Evolutionary conservation across 2,329 filamentous ascomycete species (phyloP), one percentile per base, ranked within the genome.

Genomic region (Macrophomina phaseolina): DNA sequence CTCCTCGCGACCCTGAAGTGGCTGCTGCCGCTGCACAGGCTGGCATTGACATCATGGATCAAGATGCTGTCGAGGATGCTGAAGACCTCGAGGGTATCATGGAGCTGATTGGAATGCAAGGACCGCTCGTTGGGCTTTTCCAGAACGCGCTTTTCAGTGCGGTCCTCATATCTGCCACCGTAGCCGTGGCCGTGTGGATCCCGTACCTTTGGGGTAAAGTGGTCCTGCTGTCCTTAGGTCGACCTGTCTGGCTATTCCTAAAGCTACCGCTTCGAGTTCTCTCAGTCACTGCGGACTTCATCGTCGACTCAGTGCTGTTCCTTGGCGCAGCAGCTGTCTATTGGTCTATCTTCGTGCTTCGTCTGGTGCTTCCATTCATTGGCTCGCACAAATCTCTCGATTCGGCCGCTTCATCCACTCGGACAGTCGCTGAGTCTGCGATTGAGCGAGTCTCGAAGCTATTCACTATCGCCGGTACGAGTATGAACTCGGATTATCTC

Each of bases 31-130:
- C 87, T n/a, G 85, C 85, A 23, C 87, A 86, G 58, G 89, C 87
- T 16, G 91, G 86, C 8, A 81, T 94, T 42, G 92, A 97, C 72
- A 74, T 81, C 12, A 55, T 48, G 48, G 87, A 89, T 65, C 85
- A 88, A 64, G 90, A 92, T 71, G 90, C 89, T 9, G 86, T 93
- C 49, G 91, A 94, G 68, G 81, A 97, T 71, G 91, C 91, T 9
- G 95, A 99, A 79, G 95, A 99, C 74, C 88, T 99, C 16, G 95
- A 99, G 76, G 95, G 95, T 0, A 92, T 99, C 63, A 89, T 99
- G 83, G 95, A 99, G 77, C 87, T 99, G 16, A 91, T 99, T 67
- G 95, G 95, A 45, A 96, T 99, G 91, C 92, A 96, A 74, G 95
- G 95, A 0, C 95, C 95, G 0, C 84, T 99, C 3, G 90, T 91